Evolutionary conservation across 345 rosid species (phyloP).

Genomic region (Mallotus nudiflorus): DNA sequence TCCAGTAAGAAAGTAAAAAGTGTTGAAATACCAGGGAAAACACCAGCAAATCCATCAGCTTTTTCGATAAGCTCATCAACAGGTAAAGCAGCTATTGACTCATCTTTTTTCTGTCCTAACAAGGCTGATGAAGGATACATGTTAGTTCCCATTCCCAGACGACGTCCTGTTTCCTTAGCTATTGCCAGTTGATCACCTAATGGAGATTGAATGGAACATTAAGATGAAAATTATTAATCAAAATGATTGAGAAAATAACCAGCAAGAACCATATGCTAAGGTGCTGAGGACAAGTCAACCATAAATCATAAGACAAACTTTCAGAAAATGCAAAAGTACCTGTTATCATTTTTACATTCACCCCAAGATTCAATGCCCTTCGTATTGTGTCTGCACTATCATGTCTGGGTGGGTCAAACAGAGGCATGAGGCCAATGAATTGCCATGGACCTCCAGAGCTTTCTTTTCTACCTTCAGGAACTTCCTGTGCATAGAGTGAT

Average conservation of each 20-base stretch:
- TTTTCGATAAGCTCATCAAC: constrained; percentile 62
- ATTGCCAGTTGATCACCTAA: constrained; percentile 71
- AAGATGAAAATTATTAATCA: not conserved
- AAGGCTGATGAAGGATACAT: constrained; percentile 68
- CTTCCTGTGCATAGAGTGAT: constrained; percentile 43
- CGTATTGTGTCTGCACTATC: constrained; percentile 61
- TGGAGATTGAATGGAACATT: not conserved
- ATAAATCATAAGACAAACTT: not conserved
- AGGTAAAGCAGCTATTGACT: constrained; percentile 54
- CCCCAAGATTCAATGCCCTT: constrained; percentile 66
- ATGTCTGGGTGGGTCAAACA: constrained; percentile 73
- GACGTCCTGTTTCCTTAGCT: constrained; percentile 67
- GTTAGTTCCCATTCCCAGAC: constrained; percentile 70
- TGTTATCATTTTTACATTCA: constrained; percentile 68
- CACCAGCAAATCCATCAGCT: constrained; percentile 71
- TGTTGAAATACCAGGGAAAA: constrained; percentile 54
- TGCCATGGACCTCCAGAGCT: constrained; percentile 63
- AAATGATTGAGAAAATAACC: not conserved
- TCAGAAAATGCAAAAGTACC: constrained; percentile 24
- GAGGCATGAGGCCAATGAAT: constrained; percentile 58
- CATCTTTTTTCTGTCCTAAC: constrained; percentile 64
- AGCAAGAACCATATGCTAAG: not conserved
- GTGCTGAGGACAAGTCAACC: not conserved
- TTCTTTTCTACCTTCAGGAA: constrained; percentile 63
- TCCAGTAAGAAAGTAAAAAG: not conserved